Percentiles rank a stretch among this genome's conserved stretches.
Evolutionary conservation across 495 filamentous ascomycete species (phyloP).

Genomic region (Penicillium dipodomyicola): DNA sequence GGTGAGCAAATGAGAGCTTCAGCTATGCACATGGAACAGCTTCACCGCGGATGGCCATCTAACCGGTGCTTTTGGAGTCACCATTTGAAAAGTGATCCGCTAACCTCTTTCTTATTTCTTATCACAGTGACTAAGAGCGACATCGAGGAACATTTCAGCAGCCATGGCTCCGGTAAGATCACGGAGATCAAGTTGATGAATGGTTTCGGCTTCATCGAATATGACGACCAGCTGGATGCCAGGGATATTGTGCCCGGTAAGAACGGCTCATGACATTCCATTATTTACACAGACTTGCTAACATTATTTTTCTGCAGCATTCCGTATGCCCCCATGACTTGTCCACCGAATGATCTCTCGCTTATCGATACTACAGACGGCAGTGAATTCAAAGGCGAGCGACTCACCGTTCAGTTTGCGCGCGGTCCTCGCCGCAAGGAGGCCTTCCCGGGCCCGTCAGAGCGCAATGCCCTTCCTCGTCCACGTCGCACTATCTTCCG

Average conservation of each 20-base stretch:
- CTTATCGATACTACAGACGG: slow-evolving; percentile 62
- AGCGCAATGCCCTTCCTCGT: slow-evolving; percentile 76
- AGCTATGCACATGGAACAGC: slow-evolving; percentile 4
- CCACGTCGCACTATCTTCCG: slow-evolving; percentile 91
- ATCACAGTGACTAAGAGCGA: slow-evolving; percentile 89
- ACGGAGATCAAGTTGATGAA: slow-evolving; percentile 99
- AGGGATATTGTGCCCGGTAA: slow-evolving; percentile 95
- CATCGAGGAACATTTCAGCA: slow-evolving; percentile 92
- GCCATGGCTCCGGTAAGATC: slow-evolving; percentile 93
- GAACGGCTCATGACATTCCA: slow-evolving; percentile 15
- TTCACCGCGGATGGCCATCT: neutral
- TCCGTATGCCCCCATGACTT: slow-evolving; percentile 46
- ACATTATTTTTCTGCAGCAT: slow-evolving; percentile 37
- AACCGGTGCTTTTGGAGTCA: slow-evolving; percentile 14
- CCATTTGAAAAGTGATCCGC: neutral
- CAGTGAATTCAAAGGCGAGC: slow-evolving; percentile 95
- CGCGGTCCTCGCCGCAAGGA: slow-evolving; percentile 89
- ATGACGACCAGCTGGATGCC: slow-evolving; percentile 95
- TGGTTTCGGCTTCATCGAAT: slow-evolving; percentile 98
- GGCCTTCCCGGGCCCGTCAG: slow-evolving; percentile 59
- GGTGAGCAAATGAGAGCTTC: slow-evolving; percentile 5
- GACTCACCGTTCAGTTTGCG: slow-evolving; percentile 95
- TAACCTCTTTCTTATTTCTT: slow-evolving; percentile 18
- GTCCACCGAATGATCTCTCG: slow-evolving; percentile 16
- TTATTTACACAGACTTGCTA: slow-evolving; percentile 16